Conservation (phyloP, 768 basidiomycete genomes). For the Boletellus sp. region DNA sequence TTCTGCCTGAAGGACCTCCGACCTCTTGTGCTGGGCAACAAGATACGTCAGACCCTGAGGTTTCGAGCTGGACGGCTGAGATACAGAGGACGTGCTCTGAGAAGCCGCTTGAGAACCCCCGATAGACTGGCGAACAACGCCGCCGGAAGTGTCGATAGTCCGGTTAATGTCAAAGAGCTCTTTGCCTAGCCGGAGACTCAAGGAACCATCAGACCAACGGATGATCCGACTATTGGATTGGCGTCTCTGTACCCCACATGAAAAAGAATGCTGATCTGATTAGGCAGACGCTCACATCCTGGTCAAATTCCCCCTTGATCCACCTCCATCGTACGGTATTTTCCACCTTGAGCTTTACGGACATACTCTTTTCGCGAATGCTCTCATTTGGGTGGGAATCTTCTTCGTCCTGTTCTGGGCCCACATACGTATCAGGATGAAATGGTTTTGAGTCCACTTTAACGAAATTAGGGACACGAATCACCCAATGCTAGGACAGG, state of each 20-base stretch:
- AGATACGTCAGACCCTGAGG: conserved; percentile 83
- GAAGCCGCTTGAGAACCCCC: conserved; percentile 42
- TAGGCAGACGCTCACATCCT: conserved; percentile 57
- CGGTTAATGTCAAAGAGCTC: conserved; percentile 91
- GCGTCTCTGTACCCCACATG: conserved; percentile 47
- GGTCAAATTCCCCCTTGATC: conserved; percentile 70
- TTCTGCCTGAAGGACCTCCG: conserved; percentile 83
- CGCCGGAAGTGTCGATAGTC: conserved; percentile 73
- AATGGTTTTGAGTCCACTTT: conserved; percentile 88
- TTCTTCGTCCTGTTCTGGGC: conserved; percentile 75
- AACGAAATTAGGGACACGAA: conserved; percentile 92
- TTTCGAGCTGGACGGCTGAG: conserved; percentile 39
- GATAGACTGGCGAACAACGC: conserved; percentile 55
- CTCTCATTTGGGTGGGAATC: conserved; percentile 54
- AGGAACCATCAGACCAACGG: conserved; percentile 92
- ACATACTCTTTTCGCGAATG: conserved; percentile 74
- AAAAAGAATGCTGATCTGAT: background rate
- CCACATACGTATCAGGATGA: conserved; percentile 80
- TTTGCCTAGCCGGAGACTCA: conserved; percentile 88
- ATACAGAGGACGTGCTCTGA: conserved; percentile 38
- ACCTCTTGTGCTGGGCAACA: conserved; percentile 84
- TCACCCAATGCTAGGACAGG: conserved; percentile 67
- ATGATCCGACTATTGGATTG: conserved; percentile 91
- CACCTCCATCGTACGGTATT: conserved; percentile 97
- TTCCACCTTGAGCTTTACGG: conserved; percentile 84